Evolutionary conservation across 495 filamentous ascomycete species (phyloP).

Genomic region (Penicillium manginii): DNA sequence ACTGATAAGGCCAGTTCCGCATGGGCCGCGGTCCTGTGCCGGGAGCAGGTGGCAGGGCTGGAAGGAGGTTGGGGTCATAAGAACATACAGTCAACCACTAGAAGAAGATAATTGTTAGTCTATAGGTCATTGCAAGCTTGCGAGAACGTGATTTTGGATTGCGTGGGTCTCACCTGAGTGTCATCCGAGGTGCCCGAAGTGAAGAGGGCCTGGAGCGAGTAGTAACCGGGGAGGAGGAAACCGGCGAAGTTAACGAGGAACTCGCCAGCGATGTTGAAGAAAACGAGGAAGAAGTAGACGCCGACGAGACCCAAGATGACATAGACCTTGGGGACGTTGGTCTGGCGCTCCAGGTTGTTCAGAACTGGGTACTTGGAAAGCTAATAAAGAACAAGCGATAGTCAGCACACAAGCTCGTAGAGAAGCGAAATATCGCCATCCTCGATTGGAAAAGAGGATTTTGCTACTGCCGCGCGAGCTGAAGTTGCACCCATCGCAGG

Average conservation of each 20-base stretch:
- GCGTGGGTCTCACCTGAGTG: constrained; percentile 68
- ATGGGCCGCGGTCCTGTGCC: constrained; percentile 16
- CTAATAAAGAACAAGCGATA: constrained; percentile 47
- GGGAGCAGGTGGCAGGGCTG: constrained; percentile 10
- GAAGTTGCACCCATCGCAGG: neutral
- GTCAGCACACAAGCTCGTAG: constrained; percentile 3
- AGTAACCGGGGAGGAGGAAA: constrained; percentile 93
- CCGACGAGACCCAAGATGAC: constrained; percentile 80
- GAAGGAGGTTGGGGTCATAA: constrained; percentile 20
- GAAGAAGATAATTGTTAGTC: constrained; percentile 18
- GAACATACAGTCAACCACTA: constrained; percentile 71
- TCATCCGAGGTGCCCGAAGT: constrained; percentile 80
- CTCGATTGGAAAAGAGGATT: neutral
- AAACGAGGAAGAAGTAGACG: constrained; percentile 96
- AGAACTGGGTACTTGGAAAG: constrained; percentile 94
- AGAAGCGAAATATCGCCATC: neutral
- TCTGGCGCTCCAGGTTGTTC: constrained; percentile 96
- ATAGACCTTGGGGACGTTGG: constrained; percentile 93
- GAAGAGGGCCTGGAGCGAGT: constrained; percentile 90
- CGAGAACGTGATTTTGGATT: constrained; percentile 12
- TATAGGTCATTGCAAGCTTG: neutral
- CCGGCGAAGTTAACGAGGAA: constrained; percentile 96
- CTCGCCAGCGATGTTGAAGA: constrained; percentile 98
- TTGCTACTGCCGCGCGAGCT: constrained; percentile 1
- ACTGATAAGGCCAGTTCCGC: constrained; percentile 19